Evolutionary conservation across 2,329 filamentous ascomycete species (phyloP).

Genomic region (Sarocladiaceae sp.): DNA sequence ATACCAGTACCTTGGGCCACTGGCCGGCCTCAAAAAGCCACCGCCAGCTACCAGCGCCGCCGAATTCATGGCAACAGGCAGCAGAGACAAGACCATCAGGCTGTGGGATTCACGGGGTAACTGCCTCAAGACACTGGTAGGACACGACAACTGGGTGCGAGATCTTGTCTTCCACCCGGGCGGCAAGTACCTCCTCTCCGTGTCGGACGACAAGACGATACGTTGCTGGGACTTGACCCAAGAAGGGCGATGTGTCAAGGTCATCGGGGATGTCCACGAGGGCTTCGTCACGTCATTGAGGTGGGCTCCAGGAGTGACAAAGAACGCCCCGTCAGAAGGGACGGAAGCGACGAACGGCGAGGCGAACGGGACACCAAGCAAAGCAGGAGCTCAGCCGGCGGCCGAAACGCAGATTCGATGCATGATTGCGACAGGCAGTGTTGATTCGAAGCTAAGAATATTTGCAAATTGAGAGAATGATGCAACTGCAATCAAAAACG

Average conservation of each 20-base stretch:
- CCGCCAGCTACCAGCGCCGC: constrained; percentile 67
- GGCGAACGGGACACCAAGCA: constrained; percentile 32
- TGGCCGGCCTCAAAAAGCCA: constrained; percentile 79
- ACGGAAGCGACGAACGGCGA: constrained; percentile 17
- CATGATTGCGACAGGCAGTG: constrained; percentile 77
- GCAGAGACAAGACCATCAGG: constrained; percentile 83
- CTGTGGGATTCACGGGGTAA: constrained; percentile 84
- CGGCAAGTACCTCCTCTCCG: constrained; percentile 82
- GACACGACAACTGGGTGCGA: constrained; percentile 93
- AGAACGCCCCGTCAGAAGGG: constrained; percentile 41
- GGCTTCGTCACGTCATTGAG: constrained; percentile 82
- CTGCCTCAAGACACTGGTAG: constrained; percentile 74
- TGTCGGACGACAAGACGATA: constrained; percentile 84
- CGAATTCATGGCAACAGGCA: constrained; percentile 85
- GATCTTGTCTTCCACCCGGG: constrained; percentile 83
- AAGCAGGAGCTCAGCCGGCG: constrained; percentile 32
- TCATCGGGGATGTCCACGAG: constrained; percentile 66
- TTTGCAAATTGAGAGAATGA: constrained; percentile 52
- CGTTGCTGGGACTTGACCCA: constrained; percentile 91
- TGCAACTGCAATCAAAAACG: background rate
- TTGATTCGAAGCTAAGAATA: constrained; percentile 71
- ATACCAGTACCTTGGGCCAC: constrained; percentile 67
- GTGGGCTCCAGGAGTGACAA: constrained; percentile 75
- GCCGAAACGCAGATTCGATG: constrained; percentile 63
- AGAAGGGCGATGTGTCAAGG: constrained; percentile 84